These are phyloP conservation scores for Neonectria neomacrospora DNA, from an alignment of 2,329 filamentous ascomycete species.

Conservation along the genomic window DNA sequence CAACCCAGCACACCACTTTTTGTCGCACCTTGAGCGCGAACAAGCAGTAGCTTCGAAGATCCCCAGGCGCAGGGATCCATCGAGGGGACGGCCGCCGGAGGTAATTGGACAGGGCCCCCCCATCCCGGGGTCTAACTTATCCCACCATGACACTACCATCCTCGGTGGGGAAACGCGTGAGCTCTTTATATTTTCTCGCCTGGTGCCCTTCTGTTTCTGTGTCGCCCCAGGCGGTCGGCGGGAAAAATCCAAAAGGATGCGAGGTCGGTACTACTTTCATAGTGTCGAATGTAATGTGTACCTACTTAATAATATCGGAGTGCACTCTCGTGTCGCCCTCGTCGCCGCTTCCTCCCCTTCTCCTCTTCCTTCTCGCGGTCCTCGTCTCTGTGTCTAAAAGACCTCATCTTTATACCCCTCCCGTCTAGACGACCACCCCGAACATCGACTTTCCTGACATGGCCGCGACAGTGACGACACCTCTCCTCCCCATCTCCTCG, in stretches of 20 bases:
- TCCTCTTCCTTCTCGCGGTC: not conserved
- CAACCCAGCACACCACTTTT: not conserved
- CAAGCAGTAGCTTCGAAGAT: not conserved
- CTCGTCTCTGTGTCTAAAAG: not conserved
- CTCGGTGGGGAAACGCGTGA: constrained; percentile 46
- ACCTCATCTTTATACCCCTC: not conserved
- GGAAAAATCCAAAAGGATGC: not conserved
- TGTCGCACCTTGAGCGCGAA: constrained; percentile 7
- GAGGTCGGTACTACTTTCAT: not conserved
- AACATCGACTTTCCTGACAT: not conserved
- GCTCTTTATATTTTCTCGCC: constrained; percentile 32
- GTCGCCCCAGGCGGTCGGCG: constrained; percentile 16
- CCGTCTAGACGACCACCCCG: not conserved
- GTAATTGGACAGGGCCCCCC: constrained; percentile 14
- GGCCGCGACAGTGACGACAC: constrained; percentile 38
- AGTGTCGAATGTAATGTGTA: no score
- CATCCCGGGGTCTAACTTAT: constrained; percentile 14
- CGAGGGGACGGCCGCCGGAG: not conserved
- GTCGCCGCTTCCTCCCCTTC: not conserved
- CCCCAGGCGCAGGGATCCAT: not conserved
- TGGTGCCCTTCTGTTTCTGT: constrained; percentile 5
- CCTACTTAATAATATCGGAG: no score
- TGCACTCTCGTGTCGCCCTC: not conserved
- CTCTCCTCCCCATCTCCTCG: constrained; percentile 43
- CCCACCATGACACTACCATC: constrained; percentile 27